A percentile compares a stretch with the other conserved stretches of the same genome.
phyloP scores from a whole-genome alignment of 306 rosid species.

The Hippophae rhamnoides region DNA sequence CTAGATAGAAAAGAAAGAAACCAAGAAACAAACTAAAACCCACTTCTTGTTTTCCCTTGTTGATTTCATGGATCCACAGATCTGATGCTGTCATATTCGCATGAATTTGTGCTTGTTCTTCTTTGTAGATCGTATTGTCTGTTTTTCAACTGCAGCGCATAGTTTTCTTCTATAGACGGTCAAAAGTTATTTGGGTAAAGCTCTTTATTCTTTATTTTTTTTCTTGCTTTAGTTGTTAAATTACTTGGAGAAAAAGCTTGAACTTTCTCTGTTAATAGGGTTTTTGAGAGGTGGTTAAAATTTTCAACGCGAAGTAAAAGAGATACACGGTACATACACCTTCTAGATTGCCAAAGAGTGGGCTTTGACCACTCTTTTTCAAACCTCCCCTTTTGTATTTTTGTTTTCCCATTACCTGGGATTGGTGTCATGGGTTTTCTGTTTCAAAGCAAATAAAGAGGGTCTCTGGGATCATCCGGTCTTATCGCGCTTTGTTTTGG shows the following conservation, averaged over 20 bases:
- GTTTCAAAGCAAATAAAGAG: conserved; percentile 20
- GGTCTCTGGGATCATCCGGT: conserved; percentile 6
- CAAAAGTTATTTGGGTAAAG: conserved; percentile 38
- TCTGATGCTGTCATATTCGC: conserved; percentile 34
- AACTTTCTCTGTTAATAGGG: conserved; percentile 20
- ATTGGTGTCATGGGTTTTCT: conserved; percentile 25
- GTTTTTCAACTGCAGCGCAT: conserved; percentile 19
- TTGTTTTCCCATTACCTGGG: conserved; percentile 16
- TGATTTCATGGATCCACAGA: conserved; percentile 62
- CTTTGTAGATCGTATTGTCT: conserved; percentile 31
- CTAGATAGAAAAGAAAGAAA: not conserved
- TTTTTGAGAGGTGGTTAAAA: conserved; percentile 16
- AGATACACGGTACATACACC: conserved; percentile 10
- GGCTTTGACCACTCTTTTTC: conserved; percentile 39
- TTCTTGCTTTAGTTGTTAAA: conserved; percentile 1
- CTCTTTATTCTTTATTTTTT: conserved; percentile 9
- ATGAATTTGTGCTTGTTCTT: conserved; percentile 13
- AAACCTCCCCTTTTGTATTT: conserved; percentile 12
- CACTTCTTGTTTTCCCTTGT: conserved; percentile 18
- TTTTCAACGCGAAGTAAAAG: conserved; percentile 33
- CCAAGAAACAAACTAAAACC: not conserved
- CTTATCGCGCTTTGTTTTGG: conserved; percentile 13
- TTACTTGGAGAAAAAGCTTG: conserved; percentile 9
- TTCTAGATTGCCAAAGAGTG: conserved; percentile 30
- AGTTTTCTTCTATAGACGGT: conserved; percentile 21